Conservation (phyloP, 1,139 yeast genomes). For the Pichia sp. region DNA sequence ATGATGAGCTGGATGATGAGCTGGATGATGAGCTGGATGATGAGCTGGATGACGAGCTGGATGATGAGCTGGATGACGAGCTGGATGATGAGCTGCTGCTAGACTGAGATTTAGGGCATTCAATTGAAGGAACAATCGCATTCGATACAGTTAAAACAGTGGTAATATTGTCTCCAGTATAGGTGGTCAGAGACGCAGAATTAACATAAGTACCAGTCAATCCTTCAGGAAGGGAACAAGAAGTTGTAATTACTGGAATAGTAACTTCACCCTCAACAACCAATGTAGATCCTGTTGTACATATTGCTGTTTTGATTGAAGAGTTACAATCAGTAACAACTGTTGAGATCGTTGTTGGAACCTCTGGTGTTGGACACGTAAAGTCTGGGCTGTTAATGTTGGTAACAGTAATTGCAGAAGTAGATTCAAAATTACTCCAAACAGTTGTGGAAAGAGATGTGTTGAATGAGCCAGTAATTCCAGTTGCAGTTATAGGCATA, state of each 20-base stretch:
- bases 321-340: slow-evolving; percentile 4
- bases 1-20: not conserved
- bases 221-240: slow-evolving; percentile 4
- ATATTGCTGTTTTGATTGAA: not conserved
- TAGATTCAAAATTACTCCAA: slow-evolving; percentile 1
- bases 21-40: not conserved
- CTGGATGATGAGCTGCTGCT: not conserved
- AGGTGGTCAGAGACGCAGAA: slow-evolving; percentile 1
- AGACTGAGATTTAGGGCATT: no score
- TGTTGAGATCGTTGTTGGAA: slow-evolving; percentile 3
- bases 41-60: not conserved
- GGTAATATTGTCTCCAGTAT: slow-evolving; percentile 10
- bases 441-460: slow-evolving; percentile 1
- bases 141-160: slow-evolving; percentile 10
- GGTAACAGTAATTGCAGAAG: slow-evolving; percentile 13
- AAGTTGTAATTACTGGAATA: slow-evolving; percentile 4
- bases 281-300: slow-evolving; percentile 1
- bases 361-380: slow-evolving; percentile 10
- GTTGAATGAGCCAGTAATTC: slow-evolving; percentile 6
- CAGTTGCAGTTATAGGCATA: not conserved
- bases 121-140: slow-evolving; percentile 9
- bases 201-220: slow-evolving; percentile 8
- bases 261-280: slow-evolving; percentile 2
- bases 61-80: not conserved
- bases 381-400: slow-evolving; percentile 15